These are phyloP conservation scores for Rhazya stricta DNA, from an alignment of 257 asterid species.

Conservation along the genomic window DNA sequence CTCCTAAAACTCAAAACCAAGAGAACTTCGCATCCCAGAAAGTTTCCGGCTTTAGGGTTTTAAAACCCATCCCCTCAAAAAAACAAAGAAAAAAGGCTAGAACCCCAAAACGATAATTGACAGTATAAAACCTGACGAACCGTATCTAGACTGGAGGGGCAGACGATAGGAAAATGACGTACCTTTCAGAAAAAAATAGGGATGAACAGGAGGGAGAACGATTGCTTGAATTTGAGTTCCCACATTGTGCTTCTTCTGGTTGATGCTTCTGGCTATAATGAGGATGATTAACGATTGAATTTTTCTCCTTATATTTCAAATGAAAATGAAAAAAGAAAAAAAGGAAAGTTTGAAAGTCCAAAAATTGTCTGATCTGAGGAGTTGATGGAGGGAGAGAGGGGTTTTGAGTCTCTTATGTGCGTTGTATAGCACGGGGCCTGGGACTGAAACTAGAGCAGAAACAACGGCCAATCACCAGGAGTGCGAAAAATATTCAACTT, in stretches of 20 bases:
- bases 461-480: neutral
- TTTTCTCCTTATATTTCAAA: neutral
- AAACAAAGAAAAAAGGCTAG: too few relatives aligned
- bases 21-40: too few relatives aligned
- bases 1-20: neutral
- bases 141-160: neutral
- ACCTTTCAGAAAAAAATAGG: conserved; percentile 14
- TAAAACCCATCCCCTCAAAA: neutral
- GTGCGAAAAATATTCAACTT: too few relatives aligned
- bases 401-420: too few relatives aligned
- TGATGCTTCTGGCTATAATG: neutral
- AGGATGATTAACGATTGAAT: neutral
- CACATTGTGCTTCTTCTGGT: conserved; percentile 5
- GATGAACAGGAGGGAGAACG: neutral
- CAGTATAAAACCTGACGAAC: neutral
- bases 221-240: neutral
- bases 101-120: neutral
- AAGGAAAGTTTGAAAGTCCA: too few relatives aligned
- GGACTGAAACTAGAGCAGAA: neutral
- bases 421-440: neutral
- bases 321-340: neutral
- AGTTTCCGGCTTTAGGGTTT: neutral
- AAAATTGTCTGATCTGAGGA: neutral
- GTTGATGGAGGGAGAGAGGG: too few relatives aligned
- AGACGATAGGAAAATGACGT: neutral